phyloP scores from a whole-genome alignment of 352 stramenopile genomes.

The Phytophthora rubi region DNA sequence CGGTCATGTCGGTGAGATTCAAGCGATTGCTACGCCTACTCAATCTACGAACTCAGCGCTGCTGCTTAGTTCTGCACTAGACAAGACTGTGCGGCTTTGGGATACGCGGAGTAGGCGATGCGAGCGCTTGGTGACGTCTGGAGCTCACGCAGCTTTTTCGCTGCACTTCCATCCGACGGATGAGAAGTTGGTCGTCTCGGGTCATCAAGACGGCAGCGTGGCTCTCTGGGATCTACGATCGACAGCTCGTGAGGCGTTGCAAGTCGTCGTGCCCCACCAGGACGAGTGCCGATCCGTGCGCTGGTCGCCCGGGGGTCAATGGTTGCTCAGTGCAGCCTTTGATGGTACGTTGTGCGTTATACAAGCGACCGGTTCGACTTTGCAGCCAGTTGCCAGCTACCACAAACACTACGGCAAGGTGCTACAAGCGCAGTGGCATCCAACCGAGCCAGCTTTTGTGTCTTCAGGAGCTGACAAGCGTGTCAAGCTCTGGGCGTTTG shows the following conservation, averaged over 20 bases:
- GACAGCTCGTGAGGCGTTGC: slow-evolving; percentile 30
- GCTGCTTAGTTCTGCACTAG: slow-evolving; percentile 56
- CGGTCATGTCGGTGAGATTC: slow-evolving; percentile 73
- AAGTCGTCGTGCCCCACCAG: slow-evolving; percentile 43
- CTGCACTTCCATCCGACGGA: slow-evolving; percentile 55
- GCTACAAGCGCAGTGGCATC: slow-evolving; percentile 71
- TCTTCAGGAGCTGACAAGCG: slow-evolving; percentile 68
- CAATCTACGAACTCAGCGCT: slow-evolving; percentile 10
- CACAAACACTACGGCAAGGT: slow-evolving; percentile 73
- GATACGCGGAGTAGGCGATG: slow-evolving; percentile 62
- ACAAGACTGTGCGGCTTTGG: slow-evolving; percentile 75
- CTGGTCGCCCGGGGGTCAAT: slow-evolving; percentile 65
- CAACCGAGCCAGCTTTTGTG: slow-evolving; percentile 58
- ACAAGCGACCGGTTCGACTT: slow-evolving; percentile 17
- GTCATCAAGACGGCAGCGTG: slow-evolving; percentile 68
- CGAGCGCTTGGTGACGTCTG: slow-evolving; percentile 52
- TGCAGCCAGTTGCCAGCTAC: slow-evolving; percentile 58
- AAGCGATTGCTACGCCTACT: slow-evolving; percentile 45
- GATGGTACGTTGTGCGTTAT: slow-evolving; percentile 66
- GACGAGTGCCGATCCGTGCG: slow-evolving; percentile 69
- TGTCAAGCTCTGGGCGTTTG: slow-evolving; percentile 70
- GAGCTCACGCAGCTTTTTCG: slow-evolving; percentile 42
- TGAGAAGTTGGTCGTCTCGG: slow-evolving; percentile 46
- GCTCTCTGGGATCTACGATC: slow-evolving; percentile 71
- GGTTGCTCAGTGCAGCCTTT: slow-evolving; percentile 67